Conservation (phyloP, 495 filamentous ascomycete genomes). For the Cercophora scortea region DNA sequence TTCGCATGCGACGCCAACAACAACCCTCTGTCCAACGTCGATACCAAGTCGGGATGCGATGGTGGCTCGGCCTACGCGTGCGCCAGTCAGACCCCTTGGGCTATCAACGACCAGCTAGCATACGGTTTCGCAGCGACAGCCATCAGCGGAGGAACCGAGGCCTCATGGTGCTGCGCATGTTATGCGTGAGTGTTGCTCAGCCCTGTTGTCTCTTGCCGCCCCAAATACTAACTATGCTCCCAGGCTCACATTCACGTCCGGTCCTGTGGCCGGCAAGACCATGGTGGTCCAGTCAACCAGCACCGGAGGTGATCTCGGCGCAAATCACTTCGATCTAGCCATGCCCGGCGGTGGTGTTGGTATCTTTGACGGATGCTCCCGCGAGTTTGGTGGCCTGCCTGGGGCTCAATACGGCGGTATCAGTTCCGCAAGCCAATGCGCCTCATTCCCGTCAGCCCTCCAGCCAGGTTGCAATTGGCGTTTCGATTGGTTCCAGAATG, state of each 20-base stretch:
- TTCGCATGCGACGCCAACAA: slow-evolving; percentile 44
- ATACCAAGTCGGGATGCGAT: slow-evolving; percentile 26
- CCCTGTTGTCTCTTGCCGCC: slow-evolving; percentile 1
- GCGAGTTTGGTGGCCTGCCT: slow-evolving; percentile 46
- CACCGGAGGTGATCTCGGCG: slow-evolving; percentile 48
- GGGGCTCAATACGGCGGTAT: slow-evolving; percentile 50
- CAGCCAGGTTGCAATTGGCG: slow-evolving; percentile 50
- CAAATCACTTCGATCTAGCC: slow-evolving; percentile 51
- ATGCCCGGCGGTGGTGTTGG: slow-evolving; percentile 55
- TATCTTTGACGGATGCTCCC: slow-evolving; percentile 45
- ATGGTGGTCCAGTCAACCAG: slow-evolving; percentile 59
- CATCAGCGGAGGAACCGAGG: slow-evolving; percentile 34
- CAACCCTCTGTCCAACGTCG: slow-evolving; percentile 26
- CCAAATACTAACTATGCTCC: slow-evolving; percentile 2
- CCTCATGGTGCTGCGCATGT: slow-evolving; percentile 48
- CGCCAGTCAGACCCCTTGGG: slow-evolving; percentile 47
- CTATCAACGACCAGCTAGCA: slow-evolving; percentile 38
- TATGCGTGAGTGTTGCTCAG: slow-evolving; percentile 40
- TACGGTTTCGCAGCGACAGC: slow-evolving; percentile 51
- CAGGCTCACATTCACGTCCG: slow-evolving; percentile 30
- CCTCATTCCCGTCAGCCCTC: slow-evolving; percentile 40
- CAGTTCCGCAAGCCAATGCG: slow-evolving; percentile 38
- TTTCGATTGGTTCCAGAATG: slow-evolving; percentile 51
- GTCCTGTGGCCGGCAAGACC: slow-evolving; percentile 42
- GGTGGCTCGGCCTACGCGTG: slow-evolving; percentile 46